Percentiles rank a stretch among this genome's conserved stretches.
These are phyloP conservation scores for Discostella pseudostelligera DNA, from an alignment of 108 stramenopile species.

Conservation along the genomic window DNA sequence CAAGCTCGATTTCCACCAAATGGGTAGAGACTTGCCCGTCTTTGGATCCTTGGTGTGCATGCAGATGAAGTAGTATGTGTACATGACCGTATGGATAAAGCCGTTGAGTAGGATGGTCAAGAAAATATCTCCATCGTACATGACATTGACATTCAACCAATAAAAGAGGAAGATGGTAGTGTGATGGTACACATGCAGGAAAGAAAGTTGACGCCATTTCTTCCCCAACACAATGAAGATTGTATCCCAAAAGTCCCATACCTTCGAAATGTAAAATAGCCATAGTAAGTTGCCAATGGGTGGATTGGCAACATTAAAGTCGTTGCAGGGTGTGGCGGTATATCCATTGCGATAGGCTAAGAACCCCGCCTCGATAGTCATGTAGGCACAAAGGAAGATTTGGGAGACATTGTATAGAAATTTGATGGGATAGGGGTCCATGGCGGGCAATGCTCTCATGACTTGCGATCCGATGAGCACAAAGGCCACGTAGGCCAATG, in stretches of 20 bases:
- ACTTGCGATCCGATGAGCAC: slow-evolving; percentile 75
- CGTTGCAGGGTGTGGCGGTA: slow-evolving; percentile 77
- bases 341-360: slow-evolving; percentile 91
- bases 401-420: slow-evolving; percentile 98
- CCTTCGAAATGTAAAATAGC: slow-evolving; percentile 97
- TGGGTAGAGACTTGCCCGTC: slow-evolving; percentile 89
- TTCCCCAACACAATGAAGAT: slow-evolving; percentile 97
- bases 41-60: slow-evolving; percentile 93
- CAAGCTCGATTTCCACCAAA: slow-evolving; percentile 97
- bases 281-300: slow-evolving; percentile 92
- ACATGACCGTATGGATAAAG: slow-evolving; percentile 99
- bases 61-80: slow-evolving; percentile 99
- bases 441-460: slow-evolving; percentile 67
- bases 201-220: slow-evolving; percentile 97
- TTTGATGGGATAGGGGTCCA: slow-evolving; percentile 91
- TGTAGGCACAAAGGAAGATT: slow-evolving; percentile 98
- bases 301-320: slow-evolving; percentile 72
- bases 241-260: slow-evolving; percentile 99
- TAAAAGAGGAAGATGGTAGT: slow-evolving; percentile 97
- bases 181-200: slow-evolving; percentile 99
- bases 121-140: slow-evolving; percentile 96
- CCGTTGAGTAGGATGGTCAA: slow-evolving; percentile 96
- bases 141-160: slow-evolving; percentile 92
- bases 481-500: slow-evolving; percentile 78
- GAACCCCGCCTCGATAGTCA: slow-evolving; percentile 93